These are phyloP conservation scores for Crithidia mellificae DNA, from an alignment of 208 protist species.

Conservation along the genomic window DNA sequence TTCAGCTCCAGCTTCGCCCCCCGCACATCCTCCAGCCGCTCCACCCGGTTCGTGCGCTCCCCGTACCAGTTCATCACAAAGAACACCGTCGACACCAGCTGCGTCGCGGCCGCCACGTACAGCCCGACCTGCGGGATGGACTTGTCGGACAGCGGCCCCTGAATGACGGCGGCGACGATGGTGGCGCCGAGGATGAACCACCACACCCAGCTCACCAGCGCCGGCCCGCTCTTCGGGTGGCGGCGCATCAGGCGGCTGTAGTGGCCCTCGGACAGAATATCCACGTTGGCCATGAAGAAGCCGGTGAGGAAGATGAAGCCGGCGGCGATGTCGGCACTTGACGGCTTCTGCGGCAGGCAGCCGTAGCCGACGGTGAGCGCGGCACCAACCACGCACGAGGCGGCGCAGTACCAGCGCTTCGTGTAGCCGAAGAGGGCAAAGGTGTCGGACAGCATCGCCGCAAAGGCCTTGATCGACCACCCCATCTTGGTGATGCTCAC, in stretches of 20 bases:
- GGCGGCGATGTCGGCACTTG: conserved; percentile 43
- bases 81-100: conserved; percentile 57
- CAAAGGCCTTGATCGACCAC: conserved; percentile 64
- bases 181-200: conserved; percentile 60
- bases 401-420: conserved; percentile 76
- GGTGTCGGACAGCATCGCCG: conserved; percentile 57
- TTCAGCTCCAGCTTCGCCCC: conserved; percentile 28
- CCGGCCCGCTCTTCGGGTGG: conserved; percentile 41
- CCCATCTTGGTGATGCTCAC: conserved; percentile 46
- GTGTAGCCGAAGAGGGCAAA: conserved; percentile 68
- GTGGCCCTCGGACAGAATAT: conserved; percentile 80
- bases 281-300: conserved; percentile 65
- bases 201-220: conserved; percentile 81
- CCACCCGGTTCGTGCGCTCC: conserved; percentile 58
- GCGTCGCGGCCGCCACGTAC: conserved; percentile 51
- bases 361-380: conserved; percentile 51
- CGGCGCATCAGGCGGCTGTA: conserved; percentile 75
- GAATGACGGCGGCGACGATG: conserved; percentile 48
- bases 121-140: conserved; percentile 44
- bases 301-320: conserved; percentile 65
- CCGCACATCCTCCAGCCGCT: conserved; percentile 44
- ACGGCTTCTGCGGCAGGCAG: conserved; percentile 40
- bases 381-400: conserved; percentile 51
- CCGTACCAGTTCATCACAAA: conserved; percentile 77
- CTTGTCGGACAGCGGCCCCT: conserved; percentile 62